These are phyloP conservation scores for Cutaneotrichosporon spelunceum DNA, from an alignment of 1,284 basidiomycete genomes.

Conservation along the genomic window DNA sequence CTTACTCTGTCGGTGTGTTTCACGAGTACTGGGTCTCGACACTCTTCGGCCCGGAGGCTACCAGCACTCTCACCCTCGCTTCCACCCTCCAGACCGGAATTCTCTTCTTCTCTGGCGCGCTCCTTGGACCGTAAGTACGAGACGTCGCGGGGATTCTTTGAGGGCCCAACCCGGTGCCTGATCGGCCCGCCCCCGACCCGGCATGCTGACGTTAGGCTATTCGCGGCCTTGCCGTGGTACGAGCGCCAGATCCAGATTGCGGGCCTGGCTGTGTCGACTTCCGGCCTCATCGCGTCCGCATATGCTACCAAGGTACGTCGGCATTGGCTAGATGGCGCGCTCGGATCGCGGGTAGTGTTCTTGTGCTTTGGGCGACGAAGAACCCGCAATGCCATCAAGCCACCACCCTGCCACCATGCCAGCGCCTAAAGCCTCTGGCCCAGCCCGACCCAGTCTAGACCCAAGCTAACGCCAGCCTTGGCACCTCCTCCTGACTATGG, in stretches of 20 bases:
- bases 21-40: slow-evolving; percentile 44
- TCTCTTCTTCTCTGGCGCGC: slow-evolving; percentile 42
- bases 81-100: slow-evolving; percentile 47
- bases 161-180: background rate
- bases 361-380: background rate
- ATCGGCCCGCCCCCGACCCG: background rate
- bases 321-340: too few relatives aligned
- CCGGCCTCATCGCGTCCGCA: slow-evolving; percentile 14
- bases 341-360: background rate
- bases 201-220: slow-evolving; percentile 19
- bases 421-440: too few relatives aligned
- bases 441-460: background rate
- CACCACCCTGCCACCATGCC: background rate
- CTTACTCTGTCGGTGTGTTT: slow-evolving; percentile 46
- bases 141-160: too few relatives aligned
- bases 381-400: background rate
- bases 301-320: slow-evolving; percentile 30
- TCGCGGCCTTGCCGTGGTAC: slow-evolving; percentile 20
- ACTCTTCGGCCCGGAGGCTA: slow-evolving; percentile 33
- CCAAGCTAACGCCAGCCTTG: slow-evolving; percentile 35
- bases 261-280: slow-evolving; percentile 13
- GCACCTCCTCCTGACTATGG: slow-evolving; percentile 48
- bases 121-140: slow-evolving; percentile 43
- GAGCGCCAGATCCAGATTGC: slow-evolving; percentile 19
- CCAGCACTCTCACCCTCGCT: slow-evolving; percentile 33